Percentiles rank a stretch among this genome's conserved stretches.
phyloP scores from a whole-genome alignment of 331 rosid species.

The Malus hybrid region DNA sequence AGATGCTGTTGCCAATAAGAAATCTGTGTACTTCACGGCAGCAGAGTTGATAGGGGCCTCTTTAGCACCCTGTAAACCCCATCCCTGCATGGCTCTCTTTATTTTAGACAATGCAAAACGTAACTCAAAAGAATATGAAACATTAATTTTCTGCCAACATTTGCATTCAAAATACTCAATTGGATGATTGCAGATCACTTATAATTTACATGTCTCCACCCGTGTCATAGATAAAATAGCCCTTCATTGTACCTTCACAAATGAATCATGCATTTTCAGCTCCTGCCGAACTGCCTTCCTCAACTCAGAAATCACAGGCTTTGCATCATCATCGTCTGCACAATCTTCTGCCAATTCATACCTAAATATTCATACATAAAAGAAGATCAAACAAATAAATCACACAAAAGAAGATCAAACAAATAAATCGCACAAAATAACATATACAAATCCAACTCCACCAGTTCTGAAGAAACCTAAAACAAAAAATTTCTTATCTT shows the following conservation, averaged over 20 bases:
- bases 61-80: conserved; percentile 62
- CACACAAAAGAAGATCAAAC: neutral
- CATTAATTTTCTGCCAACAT: neutral
- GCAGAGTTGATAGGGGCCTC: conserved; percentile 59
- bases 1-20: conserved; percentile 91
- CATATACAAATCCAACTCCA: neutral
- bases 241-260: conserved; percentile 52
- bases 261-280: conserved; percentile 73
- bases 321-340: conserved; percentile 96
- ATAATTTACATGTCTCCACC: neutral
- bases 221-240: neutral
- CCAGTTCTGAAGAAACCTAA: neutral
- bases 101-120: conserved; percentile 10
- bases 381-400: neutral
- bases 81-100: conserved; percentile 51
- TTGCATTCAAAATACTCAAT: neutral
- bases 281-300: conserved; percentile 61
- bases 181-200: neutral
- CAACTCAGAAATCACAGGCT: conserved; percentile 57
- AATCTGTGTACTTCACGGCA: conserved; percentile 73
- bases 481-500: neutral
- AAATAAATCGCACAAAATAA: neutral
- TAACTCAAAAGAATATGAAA: conserved; percentile 1
- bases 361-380: conserved; percentile 33
- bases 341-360: conserved; percentile 82